These are phyloP conservation scores for Conidiobolus coronatus DNA, from an alignment of 371 early-diverging fungal species.

Conservation along the genomic window DNA sequence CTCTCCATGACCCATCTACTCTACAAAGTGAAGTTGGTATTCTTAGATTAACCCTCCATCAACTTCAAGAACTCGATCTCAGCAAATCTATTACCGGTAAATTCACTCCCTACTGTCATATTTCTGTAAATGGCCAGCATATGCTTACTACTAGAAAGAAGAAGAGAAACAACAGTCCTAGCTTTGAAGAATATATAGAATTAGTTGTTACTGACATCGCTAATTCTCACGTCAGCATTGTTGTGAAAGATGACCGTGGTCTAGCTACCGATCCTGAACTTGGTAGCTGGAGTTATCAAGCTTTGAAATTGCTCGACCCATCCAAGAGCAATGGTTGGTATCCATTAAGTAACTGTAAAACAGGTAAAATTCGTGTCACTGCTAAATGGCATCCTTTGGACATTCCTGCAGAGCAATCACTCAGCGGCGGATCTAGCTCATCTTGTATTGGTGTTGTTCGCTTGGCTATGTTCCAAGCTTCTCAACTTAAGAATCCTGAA, in stretches of 20 bases:
- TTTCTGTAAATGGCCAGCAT: constrained; percentile 19
- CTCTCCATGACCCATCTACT: background rate
- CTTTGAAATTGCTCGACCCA: constrained; percentile 15
- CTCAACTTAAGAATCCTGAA: too few relatives aligned
- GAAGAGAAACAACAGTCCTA: constrained; percentile 19
- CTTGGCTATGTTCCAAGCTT: too few relatives aligned
- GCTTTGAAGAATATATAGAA: constrained; percentile 19
- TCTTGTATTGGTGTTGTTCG: too few relatives aligned
- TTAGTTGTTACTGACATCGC: constrained; percentile 17
- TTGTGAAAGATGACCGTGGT: constrained; percentile 16
- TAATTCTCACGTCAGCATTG: constrained; percentile 13
- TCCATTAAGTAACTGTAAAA: constrained; percentile 1
- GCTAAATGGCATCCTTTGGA: constrained; percentile 24
- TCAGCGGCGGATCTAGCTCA: too few relatives aligned
- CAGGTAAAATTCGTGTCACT: constrained; percentile 15
- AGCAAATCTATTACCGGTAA: constrained; percentile 8
- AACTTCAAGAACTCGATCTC: constrained; percentile 17
- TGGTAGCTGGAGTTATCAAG: constrained; percentile 16
- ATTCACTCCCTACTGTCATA: constrained; percentile 17
- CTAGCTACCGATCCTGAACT: constrained; percentile 13
- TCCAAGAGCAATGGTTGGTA: constrained; percentile 20
- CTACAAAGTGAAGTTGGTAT: constrained; percentile 10
- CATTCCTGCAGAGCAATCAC: constrained; percentile 6
- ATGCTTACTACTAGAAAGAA: constrained; percentile 15
- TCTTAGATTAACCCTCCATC: constrained; percentile 24